phyloP scores from a whole-genome alignment of 2,329 filamentous ascomycete genomes.

The Dactylellina parvicollis region DNA sequence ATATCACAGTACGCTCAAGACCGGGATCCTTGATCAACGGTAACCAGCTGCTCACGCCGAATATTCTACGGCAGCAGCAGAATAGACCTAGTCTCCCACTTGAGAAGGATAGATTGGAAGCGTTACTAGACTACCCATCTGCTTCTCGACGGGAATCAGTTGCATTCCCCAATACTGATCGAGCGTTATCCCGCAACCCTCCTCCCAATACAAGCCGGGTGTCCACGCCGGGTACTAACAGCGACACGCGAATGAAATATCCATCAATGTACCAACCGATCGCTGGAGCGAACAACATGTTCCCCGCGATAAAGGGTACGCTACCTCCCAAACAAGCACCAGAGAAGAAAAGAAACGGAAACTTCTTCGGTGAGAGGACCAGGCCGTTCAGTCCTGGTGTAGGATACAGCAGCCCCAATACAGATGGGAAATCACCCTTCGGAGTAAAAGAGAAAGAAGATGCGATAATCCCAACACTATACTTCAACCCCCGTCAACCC shows the following conservation, averaged over 20 bases:
- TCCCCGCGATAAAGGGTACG: not conserved
- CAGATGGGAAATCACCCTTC: not conserved
- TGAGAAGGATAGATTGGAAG: too few relatives aligned
- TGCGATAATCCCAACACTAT: not conserved
- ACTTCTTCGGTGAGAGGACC: not conserved
- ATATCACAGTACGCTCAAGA: too few relatives aligned
- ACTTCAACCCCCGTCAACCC: not conserved
- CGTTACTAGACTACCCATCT: too few relatives aligned
- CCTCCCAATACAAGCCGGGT: too few relatives aligned
- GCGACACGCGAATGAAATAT: not conserved
- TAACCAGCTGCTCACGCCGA: not conserved
- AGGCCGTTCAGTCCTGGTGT: not conserved
- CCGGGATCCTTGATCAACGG: not conserved
- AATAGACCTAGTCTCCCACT: too few relatives aligned
- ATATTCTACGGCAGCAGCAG: not conserved
- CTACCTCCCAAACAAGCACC: not conserved
- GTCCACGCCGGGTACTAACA: too few relatives aligned
- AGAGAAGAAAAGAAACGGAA: not conserved
- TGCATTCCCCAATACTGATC: too few relatives aligned
- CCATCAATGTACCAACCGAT: conserved; percentile 3
- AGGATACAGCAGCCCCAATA: not conserved
- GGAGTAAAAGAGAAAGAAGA: not conserved
- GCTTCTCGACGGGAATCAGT: too few relatives aligned
- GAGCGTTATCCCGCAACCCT: not conserved
- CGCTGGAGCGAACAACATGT: not conserved